Conservation (phyloP, 352 stramenopile genomes). For the Thalassiosira hispida region DNA sequence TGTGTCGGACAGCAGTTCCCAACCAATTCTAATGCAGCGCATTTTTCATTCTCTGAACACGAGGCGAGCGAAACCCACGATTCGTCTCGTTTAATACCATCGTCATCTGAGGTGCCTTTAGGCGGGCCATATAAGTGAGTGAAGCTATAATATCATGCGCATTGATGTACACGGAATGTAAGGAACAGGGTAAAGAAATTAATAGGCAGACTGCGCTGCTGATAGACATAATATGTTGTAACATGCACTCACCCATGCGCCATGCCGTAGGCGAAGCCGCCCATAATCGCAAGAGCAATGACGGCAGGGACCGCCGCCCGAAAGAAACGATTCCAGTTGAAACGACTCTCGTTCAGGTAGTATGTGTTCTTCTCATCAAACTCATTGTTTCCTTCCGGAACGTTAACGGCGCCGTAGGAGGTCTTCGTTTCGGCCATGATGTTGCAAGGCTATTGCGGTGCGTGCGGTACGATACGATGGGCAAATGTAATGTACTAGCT, state of each 20-base stretch:
- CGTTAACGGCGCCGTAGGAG: conserved; percentile 41
- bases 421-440: conserved; percentile 21
- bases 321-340: conserved; percentile 41
- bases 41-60: conserved; percentile 42
- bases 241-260: conserved; percentile 42
- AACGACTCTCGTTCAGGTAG: conserved; percentile 43
- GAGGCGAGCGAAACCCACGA: conserved; percentile 13
- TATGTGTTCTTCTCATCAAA: conserved; percentile 47
- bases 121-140: conserved; percentile 41
- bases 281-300: conserved; percentile 48
- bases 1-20: conserved; percentile 48
- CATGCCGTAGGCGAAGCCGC: conserved; percentile 51
- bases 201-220: no score
- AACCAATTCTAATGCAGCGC: conserved; percentile 22
- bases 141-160: conserved; percentile 21
- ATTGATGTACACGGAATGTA: background rate
- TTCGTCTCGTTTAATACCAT: conserved; percentile 28
- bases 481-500: no score
- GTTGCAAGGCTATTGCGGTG: no score
- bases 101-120: conserved; percentile 18
- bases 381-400: conserved; percentile 16
- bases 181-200: background rate
- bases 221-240: background rate
- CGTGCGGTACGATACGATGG: no score
- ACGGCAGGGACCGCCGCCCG: conserved; percentile 34